Conservation (phyloP, 1,284 basidiomycete species). For the Malassezia slooffiae region DNA sequence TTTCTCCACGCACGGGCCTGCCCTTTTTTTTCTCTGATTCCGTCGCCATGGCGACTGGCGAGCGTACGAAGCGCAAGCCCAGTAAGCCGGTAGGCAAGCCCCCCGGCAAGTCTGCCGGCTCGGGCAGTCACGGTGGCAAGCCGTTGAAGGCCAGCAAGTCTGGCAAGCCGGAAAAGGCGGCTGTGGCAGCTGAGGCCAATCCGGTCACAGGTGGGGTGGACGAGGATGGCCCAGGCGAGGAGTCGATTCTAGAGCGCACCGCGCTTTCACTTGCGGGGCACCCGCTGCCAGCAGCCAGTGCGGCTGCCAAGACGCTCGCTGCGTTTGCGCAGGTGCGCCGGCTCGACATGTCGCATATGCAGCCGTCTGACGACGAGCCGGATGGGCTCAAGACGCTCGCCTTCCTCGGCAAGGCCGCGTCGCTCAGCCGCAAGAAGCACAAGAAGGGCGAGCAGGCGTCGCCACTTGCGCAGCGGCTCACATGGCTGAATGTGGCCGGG, state of each 20-base stretch:
- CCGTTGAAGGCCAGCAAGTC: no score
- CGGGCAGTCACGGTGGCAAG: no score
- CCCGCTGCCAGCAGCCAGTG: conserved; percentile 22
- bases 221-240: background rate
- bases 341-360: conserved; percentile 32
- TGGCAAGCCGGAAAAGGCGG: no score
- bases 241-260: conserved; percentile 16
- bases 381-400: conserved; percentile 20
- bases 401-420: conserved; percentile 28
- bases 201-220: no score
- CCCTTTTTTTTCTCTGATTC: no score
- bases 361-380: conserved; percentile 21
- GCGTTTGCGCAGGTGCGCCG: conserved; percentile 28
- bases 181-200: no score
- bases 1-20: no score
- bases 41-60: no score
- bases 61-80: no score
- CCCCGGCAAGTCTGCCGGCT: no score
- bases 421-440: conserved; percentile 18
- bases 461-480: conserved; percentile 15
- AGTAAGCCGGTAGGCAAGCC: no score
- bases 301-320: conserved; percentile 26
- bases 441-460: background rate
- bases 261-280: conserved; percentile 25
- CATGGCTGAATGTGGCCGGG: conserved; percentile 17